A percentile compares a stretch with the other conserved stretches of the same genome.
phyloP scores from a whole-genome alignment of 495 filamentous ascomycete species.

The Pseudotulostoma volvatum region DNA sequence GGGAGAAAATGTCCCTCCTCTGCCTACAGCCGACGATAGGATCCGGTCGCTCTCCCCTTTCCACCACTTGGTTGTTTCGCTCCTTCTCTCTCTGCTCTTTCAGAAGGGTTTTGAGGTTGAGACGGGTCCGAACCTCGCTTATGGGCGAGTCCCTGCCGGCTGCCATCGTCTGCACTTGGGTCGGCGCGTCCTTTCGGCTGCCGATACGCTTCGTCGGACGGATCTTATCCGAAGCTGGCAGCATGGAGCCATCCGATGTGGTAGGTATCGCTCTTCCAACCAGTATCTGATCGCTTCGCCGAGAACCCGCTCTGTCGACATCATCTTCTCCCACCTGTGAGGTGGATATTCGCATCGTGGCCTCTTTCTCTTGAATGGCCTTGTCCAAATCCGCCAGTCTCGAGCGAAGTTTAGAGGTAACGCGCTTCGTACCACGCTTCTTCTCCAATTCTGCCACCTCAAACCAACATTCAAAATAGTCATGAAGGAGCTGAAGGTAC shows the following conservation, averaged over 20 bases:
- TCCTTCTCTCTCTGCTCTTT: constrained; percentile 3
- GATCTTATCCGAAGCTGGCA: no score
- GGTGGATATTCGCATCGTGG: no score
- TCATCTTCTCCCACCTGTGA: no score
- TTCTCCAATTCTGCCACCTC: background rate
- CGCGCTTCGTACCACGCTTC: background rate
- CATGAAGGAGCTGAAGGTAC: constrained; percentile 2
- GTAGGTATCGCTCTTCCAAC: no score
- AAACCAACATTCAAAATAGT: constrained; percentile 1
- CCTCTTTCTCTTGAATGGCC: constrained; percentile 6
- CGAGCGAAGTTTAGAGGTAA: background rate
- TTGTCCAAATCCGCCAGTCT: constrained; percentile 2
- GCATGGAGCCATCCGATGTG: no score
- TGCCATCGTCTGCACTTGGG: no score
- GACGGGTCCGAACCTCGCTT: background rate
- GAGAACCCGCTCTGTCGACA: no score
- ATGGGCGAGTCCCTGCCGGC: no score
- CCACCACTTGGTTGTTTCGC: constrained; percentile 1
- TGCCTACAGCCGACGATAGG: background rate
- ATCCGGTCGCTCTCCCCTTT: background rate
- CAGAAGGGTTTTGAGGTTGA: constrained; percentile 6
- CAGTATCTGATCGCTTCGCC: no score
- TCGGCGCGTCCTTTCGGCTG: no score
- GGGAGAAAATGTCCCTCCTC: background rate
- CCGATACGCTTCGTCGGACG: no score